Conservation (phyloP, 202 grass and related monocot species). For the Carex arenaria region DNA sequence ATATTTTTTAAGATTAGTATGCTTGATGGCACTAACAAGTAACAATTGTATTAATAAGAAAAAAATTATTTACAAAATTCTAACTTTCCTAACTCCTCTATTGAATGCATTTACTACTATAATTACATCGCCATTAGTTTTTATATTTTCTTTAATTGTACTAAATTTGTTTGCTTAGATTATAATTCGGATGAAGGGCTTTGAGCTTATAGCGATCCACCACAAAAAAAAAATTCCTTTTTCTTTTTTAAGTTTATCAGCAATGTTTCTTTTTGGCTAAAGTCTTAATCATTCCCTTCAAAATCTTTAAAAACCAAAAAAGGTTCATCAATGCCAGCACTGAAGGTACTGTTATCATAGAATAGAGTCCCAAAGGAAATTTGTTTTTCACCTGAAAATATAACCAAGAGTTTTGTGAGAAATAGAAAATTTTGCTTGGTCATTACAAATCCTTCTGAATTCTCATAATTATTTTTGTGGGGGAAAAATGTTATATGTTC, state of each 20-base stretch:
- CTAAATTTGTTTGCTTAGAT: not conserved
- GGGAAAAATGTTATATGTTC: not conserved
- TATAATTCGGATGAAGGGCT: not conserved
- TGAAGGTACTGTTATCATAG: slow-evolving; percentile 41
- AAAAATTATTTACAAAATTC: too few species aligned
- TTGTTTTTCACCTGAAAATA: slow-evolving; percentile 51
- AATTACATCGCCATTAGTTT: too few species aligned
- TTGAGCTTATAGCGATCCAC: not conserved
- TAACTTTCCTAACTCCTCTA: too few species aligned
- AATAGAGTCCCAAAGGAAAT: slow-evolving; percentile 66
- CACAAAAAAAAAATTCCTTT: not conserved
- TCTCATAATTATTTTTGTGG: not conserved
- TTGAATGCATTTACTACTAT: too few species aligned
- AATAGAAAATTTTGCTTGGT: not conserved
- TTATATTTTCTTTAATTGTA: not conserved
- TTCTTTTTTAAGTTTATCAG: slow-evolving; percentile 4
- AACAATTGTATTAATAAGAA: too few species aligned
- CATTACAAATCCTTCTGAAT: not conserved
- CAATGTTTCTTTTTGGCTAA: slow-evolving; percentile 32
- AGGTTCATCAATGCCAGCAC: slow-evolving; percentile 58
- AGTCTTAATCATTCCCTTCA: slow-evolving; percentile 80
- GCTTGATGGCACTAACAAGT: too few species aligned
- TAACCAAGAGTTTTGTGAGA: not conserved
- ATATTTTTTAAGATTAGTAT: too few species aligned
- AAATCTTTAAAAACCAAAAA: slow-evolving; percentile 92